Base-by-base conservation (phyloP, 768 basidiomycete species). In the Boletus vermiculosoides region DNA sequence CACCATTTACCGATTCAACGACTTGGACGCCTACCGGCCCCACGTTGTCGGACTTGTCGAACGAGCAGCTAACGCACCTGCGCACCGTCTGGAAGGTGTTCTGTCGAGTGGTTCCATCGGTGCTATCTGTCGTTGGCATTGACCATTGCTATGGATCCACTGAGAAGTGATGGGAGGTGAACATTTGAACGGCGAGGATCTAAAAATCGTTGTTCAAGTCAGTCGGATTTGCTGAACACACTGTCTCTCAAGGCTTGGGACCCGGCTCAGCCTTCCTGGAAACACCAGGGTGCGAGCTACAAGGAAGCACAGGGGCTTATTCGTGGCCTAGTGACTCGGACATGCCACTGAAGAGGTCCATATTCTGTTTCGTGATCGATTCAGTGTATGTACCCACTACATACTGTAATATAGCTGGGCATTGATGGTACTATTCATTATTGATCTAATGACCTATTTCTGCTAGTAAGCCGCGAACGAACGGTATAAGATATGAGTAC, bases 21-120 rank as follows among this genome's bases (percentile, higher is more conserved):
- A n/a, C n/a, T n/a, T n/a, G n/a, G n/a, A n/a, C n/a, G n/a, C n/a
- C n/a, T n/a, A n/a, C n/a, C n/a, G n/a, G n/a, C n/a, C n/a, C n/a
- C n/a, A n/a, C n/a, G n/a, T n/a, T n/a, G n/a, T n/a, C n/a, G n/a
- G n/a, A n/a, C n/a, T 59, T 76, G 60, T 71, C 64, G 25, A 68
- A 64, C 37, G 61, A 69, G 39, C 53, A n/a, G n/a, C n/a, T 57
- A 13, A 57, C 64, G 20, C 74, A 77, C 54, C 69, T 74, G 64
- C 58, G 57, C n/a, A 60, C 70, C 12, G 72, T 76, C 57, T 57
- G 42, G 55, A 62, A 45, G 45, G 55, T 56, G 2, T 50, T 69
- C 36, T 64, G 60, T 41, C 47, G 22, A 6, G 55, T 69, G 9
- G 55, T 60, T n/a, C n/a, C n/a, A n/a, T n/a, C n/a, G n/a, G n/a